Base-by-base conservation (phyloP, 2,329 filamentous ascomycete genomes). In the Ophioceras dolichostomum region DNA sequence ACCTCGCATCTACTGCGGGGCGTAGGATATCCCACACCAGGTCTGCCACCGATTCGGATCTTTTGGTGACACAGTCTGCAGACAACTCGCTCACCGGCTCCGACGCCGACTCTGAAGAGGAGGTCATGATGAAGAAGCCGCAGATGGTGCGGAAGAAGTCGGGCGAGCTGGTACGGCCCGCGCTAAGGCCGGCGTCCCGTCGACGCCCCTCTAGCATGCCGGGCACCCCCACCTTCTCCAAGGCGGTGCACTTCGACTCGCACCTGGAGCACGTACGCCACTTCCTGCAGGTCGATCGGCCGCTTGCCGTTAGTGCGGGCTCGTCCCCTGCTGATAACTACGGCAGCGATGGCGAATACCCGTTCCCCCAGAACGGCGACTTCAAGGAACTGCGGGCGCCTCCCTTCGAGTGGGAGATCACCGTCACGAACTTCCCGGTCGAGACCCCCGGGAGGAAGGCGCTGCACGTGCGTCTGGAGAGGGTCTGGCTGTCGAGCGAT, bases 61-160 rank as follows among this genome's bases (percentile, higher is more conserved):
- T 70, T 16, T 58, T 63, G 16, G 46, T 67, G 18, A 53, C 54
- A 18, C 63, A 64, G 43, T 67, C 68, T 1, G 54, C 57, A 10
- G 68, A 69, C 29, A 66, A 62, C 39, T 74, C 72, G 2, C 43
- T 65, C 22, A 63, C 63, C 3, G 59, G 54, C 8, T 77, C 74
- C 1, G 76, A 79, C 34, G 77, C 83, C 42, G 78, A 80, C 52
- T 73, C 59, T 46, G 79, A 70, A 51, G 61, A 76, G 57, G 62
- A 79, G 39, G 49, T 71, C 42, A 58, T 55, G 44, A 68, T 64
- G 49, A 93, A 88, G 61, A 94, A 91, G 61, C 87, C 88, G n/a
- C 78, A 79, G 38, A 93, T 96, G 77, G 79, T 98, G 10, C 79
- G 91, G 50, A 98, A 98, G 67, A 98, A 98, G 70, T 96, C 91